phyloP scores from a whole-genome alignment of 352 stramenopile genomes.

The Globisporangium alternatum region DNA sequence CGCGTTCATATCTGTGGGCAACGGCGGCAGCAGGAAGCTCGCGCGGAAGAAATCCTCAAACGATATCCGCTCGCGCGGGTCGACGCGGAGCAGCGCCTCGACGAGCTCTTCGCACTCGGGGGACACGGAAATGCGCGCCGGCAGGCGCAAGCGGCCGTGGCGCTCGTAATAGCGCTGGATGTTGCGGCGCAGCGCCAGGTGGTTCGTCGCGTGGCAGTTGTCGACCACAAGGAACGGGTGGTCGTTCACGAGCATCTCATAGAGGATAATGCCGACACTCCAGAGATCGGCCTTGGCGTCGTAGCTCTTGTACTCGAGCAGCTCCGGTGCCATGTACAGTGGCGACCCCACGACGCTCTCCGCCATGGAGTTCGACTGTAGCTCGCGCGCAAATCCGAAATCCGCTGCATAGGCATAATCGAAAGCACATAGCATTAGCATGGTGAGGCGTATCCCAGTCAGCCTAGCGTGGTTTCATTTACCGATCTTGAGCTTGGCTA shows the following conservation, averaged over 20 bases:
- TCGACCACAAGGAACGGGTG: conserved; percentile 78
- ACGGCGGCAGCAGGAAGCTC: conserved; percentile 58
- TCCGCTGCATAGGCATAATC: conserved; percentile 35
- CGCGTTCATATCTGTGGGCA: conserved; percentile 28
- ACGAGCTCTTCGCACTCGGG: conserved; percentile 62
- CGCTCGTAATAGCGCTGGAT: conserved; percentile 77
- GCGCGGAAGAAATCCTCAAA: conserved; percentile 80
- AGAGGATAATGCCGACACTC: conserved; percentile 80
- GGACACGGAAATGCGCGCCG: conserved; percentile 50
- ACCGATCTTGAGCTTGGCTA: conserved; percentile 80
- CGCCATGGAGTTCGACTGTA: conserved; percentile 69
- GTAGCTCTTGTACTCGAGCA: conserved; percentile 86
- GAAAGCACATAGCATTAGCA: neutral
- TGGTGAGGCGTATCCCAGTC: too few relatives aligned
- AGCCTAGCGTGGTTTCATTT: neutral
- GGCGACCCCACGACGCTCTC: conserved; percentile 80
- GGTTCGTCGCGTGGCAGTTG: conserved; percentile 72
- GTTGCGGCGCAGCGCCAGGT: conserved; percentile 70
- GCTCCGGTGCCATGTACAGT: conserved; percentile 76
- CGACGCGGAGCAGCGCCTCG: conserved; percentile 52
- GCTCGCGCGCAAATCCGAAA: conserved; percentile 69
- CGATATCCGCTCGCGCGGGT: conserved; percentile 64
- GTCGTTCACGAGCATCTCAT: conserved; percentile 82
- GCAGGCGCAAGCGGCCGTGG: conserved; percentile 47
- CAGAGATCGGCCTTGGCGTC: conserved; percentile 80